Evolutionary conservation across 371 early-diverging fungal species (phyloP).

Genomic region (Basidiobolus meristosporus): DNA sequence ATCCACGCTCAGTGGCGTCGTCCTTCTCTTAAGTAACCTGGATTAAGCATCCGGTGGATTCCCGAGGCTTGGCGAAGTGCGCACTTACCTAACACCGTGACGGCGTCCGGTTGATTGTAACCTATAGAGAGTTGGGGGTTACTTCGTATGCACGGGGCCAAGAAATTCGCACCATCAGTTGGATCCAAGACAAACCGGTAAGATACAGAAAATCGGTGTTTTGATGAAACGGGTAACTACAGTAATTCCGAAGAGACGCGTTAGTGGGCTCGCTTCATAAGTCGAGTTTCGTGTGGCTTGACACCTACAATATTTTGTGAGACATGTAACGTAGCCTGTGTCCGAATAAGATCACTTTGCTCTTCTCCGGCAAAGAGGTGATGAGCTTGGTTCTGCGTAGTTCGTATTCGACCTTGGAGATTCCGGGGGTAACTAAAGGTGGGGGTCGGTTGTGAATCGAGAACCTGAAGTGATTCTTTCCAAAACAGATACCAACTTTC

Average conservation of each 20-base stretch:
- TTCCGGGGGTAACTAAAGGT: slow-evolving; percentile 55
- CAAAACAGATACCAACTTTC: slow-evolving; percentile 25
- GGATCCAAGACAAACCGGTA: slow-evolving; percentile 9
- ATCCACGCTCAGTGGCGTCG: slow-evolving; percentile 29
- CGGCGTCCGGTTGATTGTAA: slow-evolving; percentile 80
- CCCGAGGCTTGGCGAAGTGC: background rate
- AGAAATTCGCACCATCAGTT: background rate
- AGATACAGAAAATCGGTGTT: slow-evolving; percentile 79
- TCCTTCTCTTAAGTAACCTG: slow-evolving; percentile 20
- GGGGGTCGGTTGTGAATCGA: background rate
- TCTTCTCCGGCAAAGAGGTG: slow-evolving; percentile 31
- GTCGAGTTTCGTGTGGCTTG: too few relatives aligned
- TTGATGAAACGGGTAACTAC: slow-evolving; percentile 83
- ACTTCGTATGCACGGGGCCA: background rate
- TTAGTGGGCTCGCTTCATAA: too few relatives aligned
- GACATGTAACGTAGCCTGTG: slow-evolving; percentile 69
- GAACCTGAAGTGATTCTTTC: background rate
- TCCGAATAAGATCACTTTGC: slow-evolving; percentile 53
- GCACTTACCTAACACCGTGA: slow-evolving; percentile 41
- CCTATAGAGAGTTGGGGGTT: slow-evolving; percentile 16
- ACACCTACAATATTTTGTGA: slow-evolving; percentile 65
- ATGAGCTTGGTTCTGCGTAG: slow-evolving; percentile 46
- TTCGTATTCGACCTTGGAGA: slow-evolving; percentile 49
- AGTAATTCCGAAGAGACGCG: background rate
- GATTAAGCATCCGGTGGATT: background rate